These are phyloP conservation scores for Cryphonectria japonica DNA, from an alignment of 2,329 filamentous ascomycete species.

Conservation along the genomic window DNA sequence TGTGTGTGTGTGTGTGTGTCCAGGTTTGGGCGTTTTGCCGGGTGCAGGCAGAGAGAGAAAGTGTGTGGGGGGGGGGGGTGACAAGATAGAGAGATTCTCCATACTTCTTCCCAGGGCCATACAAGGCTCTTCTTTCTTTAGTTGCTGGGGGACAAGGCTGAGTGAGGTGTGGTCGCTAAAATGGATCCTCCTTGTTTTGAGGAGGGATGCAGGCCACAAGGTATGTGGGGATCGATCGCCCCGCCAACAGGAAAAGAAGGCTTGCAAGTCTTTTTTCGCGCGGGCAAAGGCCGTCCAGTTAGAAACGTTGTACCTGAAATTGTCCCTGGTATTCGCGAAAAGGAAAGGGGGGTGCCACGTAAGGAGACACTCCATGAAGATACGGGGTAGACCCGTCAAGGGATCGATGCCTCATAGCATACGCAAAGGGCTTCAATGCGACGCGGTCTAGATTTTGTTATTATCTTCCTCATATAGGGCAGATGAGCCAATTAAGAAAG, in stretches of 20 bases:
- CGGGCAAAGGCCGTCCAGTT: background rate
- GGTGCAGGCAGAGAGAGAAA: background rate
- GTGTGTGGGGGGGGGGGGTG: slow-evolving; percentile 1
- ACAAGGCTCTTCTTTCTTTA: no score
- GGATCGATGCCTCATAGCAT: background rate
- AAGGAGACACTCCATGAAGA: background rate
- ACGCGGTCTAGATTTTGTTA: background rate
- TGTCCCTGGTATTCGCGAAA: background rate
- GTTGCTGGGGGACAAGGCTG: slow-evolving; percentile 8
- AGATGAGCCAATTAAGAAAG: background rate
- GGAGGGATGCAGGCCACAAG: slow-evolving; percentile 9
- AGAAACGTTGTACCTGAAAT: background rate
- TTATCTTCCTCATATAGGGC: background rate
- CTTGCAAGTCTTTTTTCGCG: background rate
- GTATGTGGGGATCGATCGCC: background rate
- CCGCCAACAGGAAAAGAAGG: background rate
- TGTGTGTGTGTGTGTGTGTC: no score
- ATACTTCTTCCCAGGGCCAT: background rate
- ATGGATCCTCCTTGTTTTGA: slow-evolving; percentile 17
- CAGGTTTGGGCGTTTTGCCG: slow-evolving; percentile 5
- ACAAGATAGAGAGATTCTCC: background rate
- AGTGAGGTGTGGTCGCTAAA: slow-evolving; percentile 6
- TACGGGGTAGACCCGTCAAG: background rate
- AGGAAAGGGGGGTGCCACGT: no score
- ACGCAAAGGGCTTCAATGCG: background rate